These are phyloP conservation scores for Rhodomyrtus tomentosa DNA, from an alignment of 345 rosid genomes.

Conservation along the genomic window DNA sequence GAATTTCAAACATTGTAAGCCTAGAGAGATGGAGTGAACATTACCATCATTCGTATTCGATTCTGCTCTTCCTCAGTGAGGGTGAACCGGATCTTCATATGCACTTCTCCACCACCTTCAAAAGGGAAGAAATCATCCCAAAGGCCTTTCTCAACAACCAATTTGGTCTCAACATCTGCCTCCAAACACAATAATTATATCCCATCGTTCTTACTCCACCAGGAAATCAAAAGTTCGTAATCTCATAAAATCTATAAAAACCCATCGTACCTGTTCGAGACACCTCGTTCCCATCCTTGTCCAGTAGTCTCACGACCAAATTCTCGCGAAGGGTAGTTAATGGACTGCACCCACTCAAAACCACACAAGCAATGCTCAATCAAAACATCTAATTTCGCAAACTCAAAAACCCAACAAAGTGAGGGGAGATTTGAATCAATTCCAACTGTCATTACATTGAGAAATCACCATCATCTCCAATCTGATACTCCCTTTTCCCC, in stretches of 20 bases:
- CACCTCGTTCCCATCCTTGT: conserved; percentile 47
- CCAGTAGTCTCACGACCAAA: conserved; percentile 45
- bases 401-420: background rate
- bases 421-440: background rate
- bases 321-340: conserved; percentile 58
- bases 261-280: conserved; percentile 33
- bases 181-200: conserved; percentile 8
- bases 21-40: background rate
- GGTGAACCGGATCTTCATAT: conserved; percentile 67
- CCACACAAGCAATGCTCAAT: background rate
- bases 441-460: conserved; percentile 41
- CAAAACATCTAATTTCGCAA: background rate
- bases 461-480: conserved; percentile 55
- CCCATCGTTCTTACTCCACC: conserved; percentile 3
- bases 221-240: background rate
- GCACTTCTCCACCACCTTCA: conserved; percentile 68
- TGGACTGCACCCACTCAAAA: conserved; percentile 44
- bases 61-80: conserved; percentile 75
- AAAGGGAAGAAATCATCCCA: conserved; percentile 60
- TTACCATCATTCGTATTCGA: conserved; percentile 58
- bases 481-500: conserved; percentile 66
- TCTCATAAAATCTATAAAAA: background rate
- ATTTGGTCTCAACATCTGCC: conserved; percentile 60
- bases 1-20: background rate
- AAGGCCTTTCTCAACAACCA: conserved; percentile 66